A percentile compares a stretch with the other conserved stretches of the same genome.
Conservation (phyloP, 2,329 filamentous ascomycete species). For the Sclerotiophoma versabilis region DNA sequence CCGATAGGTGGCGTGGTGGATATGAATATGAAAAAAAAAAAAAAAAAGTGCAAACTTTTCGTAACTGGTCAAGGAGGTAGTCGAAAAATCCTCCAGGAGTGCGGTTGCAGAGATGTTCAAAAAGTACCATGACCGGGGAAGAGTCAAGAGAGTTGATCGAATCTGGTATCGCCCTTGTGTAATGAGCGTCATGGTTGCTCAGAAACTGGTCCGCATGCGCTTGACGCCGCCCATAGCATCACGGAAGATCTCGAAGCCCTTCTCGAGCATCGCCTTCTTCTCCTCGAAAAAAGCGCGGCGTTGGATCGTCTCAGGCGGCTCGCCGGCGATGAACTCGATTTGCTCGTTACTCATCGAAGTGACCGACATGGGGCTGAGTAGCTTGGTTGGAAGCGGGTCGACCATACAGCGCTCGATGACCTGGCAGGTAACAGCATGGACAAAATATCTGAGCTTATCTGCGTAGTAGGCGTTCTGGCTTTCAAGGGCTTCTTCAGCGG, state of each 20-base stretch:
- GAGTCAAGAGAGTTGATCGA: background rate
- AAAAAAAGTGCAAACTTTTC: too few species aligned
- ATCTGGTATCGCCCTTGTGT: too few species aligned
- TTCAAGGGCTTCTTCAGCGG: constrained; percentile 47
- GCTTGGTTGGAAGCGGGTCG: constrained; percentile 31
- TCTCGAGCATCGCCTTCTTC: constrained; percentile 44
- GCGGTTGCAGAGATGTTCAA: too few species aligned
- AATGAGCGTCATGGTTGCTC: too few species aligned
- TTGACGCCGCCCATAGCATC: constrained; percentile 33
- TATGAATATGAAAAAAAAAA: too few species aligned
- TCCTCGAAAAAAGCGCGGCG: constrained; percentile 39
- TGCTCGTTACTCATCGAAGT: constrained; percentile 44
- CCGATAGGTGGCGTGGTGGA: too few species aligned
- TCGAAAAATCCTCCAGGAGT: too few species aligned
- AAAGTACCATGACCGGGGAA: too few species aligned
- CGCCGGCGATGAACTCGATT: constrained; percentile 43
- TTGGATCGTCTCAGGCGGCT: constrained; percentile 38
- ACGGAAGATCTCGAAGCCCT: constrained; percentile 44
- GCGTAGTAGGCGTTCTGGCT: constrained; percentile 48
- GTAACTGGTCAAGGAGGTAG: too few species aligned
- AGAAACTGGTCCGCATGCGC: too few species aligned
- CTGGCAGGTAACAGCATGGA: constrained; percentile 44
- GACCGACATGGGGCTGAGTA: constrained; percentile 43
- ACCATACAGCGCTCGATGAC: constrained; percentile 51
- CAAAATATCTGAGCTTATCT: constrained; percentile 49